A percentile compares a stretch with the other conserved stretches of the same genome.
Conservation (phyloP, 1,139 yeast species). For the Protomyces pachydermus region DNA sequence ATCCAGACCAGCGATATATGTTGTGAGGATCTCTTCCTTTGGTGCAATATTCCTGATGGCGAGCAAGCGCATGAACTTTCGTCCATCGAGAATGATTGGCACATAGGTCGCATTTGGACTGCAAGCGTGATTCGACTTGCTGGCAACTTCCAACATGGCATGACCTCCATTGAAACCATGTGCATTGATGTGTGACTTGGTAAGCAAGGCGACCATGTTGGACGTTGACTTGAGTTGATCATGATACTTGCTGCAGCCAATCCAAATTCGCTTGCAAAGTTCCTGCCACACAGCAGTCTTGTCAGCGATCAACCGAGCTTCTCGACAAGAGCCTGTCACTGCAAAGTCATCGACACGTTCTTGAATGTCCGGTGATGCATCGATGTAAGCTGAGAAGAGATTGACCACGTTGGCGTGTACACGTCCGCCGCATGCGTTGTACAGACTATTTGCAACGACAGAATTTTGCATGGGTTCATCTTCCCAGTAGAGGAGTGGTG, state of each 20-base stretch:
- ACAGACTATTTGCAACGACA: background rate
- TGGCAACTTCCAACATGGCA: slow-evolving; percentile 18
- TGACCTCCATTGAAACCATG: slow-evolving; percentile 7
- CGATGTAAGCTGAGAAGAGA: background rate
- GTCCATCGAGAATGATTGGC: background rate
- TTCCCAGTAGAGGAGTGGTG: slow-evolving; percentile 13
- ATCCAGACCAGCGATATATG: slow-evolving; percentile 21
- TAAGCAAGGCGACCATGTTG: slow-evolving; percentile 5
- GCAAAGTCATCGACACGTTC: slow-evolving; percentile 10
- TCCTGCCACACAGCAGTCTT: slow-evolving; percentile 10
- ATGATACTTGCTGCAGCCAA: background rate
- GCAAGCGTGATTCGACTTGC: slow-evolving; percentile 23
- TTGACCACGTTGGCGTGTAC: slow-evolving; percentile 11
- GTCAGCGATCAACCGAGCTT: slow-evolving; percentile 6
- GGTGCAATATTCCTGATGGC: slow-evolving; percentile 4
- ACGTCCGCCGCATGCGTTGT: slow-evolving; percentile 3
- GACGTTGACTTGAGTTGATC: background rate
- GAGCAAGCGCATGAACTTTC: slow-evolving; percentile 10
- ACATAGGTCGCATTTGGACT: slow-evolving; percentile 14
- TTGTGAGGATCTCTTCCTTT: slow-evolving; percentile 10
- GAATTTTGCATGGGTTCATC: background rate
- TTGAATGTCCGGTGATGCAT: background rate
- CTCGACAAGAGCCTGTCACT: background rate
- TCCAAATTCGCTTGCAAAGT: slow-evolving; percentile 4
- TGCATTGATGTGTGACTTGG: slow-evolving; percentile 22